Evolutionary conservation across 148 eudicot species (phyloP), one percentile per base, ranked within the genome.

Genomic region (Rhododendron mucronatum): DNA sequence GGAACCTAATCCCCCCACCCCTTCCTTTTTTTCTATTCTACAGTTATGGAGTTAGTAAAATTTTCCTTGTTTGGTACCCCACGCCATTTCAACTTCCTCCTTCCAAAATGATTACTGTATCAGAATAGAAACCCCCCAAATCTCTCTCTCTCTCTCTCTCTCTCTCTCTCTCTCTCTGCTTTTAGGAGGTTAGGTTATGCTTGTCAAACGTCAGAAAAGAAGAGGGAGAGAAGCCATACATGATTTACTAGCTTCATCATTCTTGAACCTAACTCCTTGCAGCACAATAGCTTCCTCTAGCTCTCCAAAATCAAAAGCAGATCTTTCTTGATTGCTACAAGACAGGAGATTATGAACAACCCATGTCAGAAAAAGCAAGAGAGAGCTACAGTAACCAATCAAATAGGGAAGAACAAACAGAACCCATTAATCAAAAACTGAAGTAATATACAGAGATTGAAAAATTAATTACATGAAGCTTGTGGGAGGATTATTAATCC

Each of bases 231-330:
- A 88, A 21, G 50, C 21, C 93, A 95, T 98, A 84, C 92, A 83
- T 91, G 30, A n/a, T 26, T 11, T 65, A 2, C 93, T 94, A 18
- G 93, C 44, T 78, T 92, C 92, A 92, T 92, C 96, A 90, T 91
- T 88, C 86, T 92, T 93, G 88, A 90, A 87, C 91, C 88, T 91
- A 59, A 93, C 90, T 85, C 96, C 96, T 89, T 93, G 99, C 80
- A 95, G 93, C 39, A 88, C 95, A 84, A 97, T 92, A 78, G 98
- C 98, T 88, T 94, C 95, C 85, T 97, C 98, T 35, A 97, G 95
- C 93, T 93, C 99, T 67, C 98, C 98, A 92, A 97, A 97, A 93
- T 92, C 98, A 94, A 97, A 95, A 76, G 92, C 59, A 50, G 95
- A 89, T 91, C 98, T 95, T 91, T 92, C 96, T 93, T 93, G 98